A percentile compares a stretch with the other conserved stretches of the same genome.
phyloP scores from a whole-genome alignment of 352 stramenopile species.

The Phytophthora sp. region DNA sequence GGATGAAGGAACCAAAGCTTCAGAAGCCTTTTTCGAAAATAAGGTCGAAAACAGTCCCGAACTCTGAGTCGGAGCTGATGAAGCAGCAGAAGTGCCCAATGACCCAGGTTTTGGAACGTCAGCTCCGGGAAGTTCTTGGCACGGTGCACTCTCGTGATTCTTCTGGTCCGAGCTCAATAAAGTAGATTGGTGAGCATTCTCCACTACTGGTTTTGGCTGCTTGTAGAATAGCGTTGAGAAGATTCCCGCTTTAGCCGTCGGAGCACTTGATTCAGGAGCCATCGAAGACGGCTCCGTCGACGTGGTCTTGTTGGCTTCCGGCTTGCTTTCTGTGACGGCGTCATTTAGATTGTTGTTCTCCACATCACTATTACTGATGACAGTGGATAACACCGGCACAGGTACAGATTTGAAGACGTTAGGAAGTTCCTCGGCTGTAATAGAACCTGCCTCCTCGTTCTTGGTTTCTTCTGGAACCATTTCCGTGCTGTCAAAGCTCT shows the following conservation, averaged over 20 bases:
- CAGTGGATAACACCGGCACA: no score
- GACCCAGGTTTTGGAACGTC: background rate
- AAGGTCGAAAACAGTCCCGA: slow-evolving; percentile 19
- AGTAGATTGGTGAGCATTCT: slow-evolving; percentile 4
- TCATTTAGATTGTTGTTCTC: no score
- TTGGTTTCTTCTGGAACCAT: no score
- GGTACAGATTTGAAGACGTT: no score
- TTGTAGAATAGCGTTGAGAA: slow-evolving; percentile 24
- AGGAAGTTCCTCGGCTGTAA: no score
- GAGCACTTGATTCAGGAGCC: background rate
- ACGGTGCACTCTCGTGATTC: background rate
- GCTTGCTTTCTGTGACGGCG: no score
- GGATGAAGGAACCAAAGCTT: background rate
- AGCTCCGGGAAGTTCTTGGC: no score
- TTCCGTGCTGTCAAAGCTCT: no score
- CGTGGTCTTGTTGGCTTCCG: no score
- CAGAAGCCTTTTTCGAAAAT: slow-evolving; percentile 25
- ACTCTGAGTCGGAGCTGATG: slow-evolving; percentile 9
- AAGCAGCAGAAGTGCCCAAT: background rate
- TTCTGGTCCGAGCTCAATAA: background rate
- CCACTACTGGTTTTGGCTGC: slow-evolving; percentile 13
- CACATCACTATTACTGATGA: no score
- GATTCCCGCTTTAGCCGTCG: background rate
- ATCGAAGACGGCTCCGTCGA: no score
- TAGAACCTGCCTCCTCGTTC: no score